Evolutionary conservation across 176 grass and related monocot species (phyloP), one percentile per base, ranked within the genome.

Genomic region (Tuctoria greenei): DNA sequence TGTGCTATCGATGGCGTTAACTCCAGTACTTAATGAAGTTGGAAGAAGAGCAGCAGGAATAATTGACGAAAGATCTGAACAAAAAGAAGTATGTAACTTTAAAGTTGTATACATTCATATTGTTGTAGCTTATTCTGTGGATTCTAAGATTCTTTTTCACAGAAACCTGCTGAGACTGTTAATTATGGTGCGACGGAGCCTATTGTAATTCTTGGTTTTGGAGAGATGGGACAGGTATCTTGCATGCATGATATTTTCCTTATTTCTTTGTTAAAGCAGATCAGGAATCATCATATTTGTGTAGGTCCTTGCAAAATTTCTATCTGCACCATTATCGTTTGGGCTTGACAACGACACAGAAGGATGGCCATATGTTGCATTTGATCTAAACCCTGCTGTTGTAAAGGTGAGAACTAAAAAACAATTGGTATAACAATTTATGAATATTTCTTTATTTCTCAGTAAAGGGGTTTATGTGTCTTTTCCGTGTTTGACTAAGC

Each of bases 1-100:
- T 46, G 95, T 94, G 16, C 62, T 98, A 37, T 98, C 95, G n/a
- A 98, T 92, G 95, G 95, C 95, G 52, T 74, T 95, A 82, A 98
- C 95, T 72, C 95, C 95, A 10, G 86, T 90, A 47, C 95, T 98
- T 21, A 95, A 98, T 86, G 95, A 98, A 57, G 70, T 90, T 76
- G 95, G 95, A 73, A 90, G 80, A 72, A 90, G 64, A 84, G 89
- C 83, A 79, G 91, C 85, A 37, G 85, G 77, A 31, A 55, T 94
- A 36, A 86, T 94, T 73, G 95, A 98, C 66, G 80, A 92, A 56
- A 92, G 85, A 31, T 87, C 88, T 63, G 82, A 92, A 78, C 75
- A 59, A 78, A 92, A 88, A 85, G 95, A 98, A 76, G 95, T 90
- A 86, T 50, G 76, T 78, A 52, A 23, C 6, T 57, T 20, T 14